Percentiles rank a stretch among this genome's conserved stretches.
phyloP scores from a whole-genome alignment of 2,329 filamentous ascomycete genomes.

The Monosporascus sp. region DNA sequence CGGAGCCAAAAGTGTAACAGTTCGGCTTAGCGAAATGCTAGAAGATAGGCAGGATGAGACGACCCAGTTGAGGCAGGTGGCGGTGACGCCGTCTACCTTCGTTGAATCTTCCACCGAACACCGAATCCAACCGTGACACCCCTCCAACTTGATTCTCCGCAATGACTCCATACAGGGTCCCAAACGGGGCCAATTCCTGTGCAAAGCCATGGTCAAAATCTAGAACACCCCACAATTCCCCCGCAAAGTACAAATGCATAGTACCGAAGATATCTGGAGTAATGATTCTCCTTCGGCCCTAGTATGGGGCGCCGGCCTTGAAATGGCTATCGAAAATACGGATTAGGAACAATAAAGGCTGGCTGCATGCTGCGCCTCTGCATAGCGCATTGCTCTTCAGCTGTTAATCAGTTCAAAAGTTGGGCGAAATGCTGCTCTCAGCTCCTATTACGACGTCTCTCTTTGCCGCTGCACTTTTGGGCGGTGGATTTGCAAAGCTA shows the following conservation, averaged over 20 bases:
- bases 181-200: background rate
- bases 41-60: background rate
- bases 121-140: background rate
- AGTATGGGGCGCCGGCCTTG: background rate
- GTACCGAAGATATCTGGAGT: background rate
- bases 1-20: background rate
- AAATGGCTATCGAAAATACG: background rate
- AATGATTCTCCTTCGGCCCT: background rate
- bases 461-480: background rate
- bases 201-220: background rate
- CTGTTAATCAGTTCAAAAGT: too few species aligned
- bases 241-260: background rate
- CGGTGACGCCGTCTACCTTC: background rate
- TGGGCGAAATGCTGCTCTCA: background rate
- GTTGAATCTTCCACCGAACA: background rate
- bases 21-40: background rate
- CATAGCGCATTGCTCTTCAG: too few species aligned
- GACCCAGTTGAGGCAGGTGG: too few species aligned
- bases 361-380: background rate
- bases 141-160: background rate
- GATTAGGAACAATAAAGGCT: background rate
- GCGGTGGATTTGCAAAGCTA: slow-evolving; percentile 14
- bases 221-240: background rate
- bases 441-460: background rate
- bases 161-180: background rate